These are phyloP conservation scores for Fusarium anguioides DNA, from an alignment of 2,329 filamentous ascomycete species.

Conservation along the genomic window DNA sequence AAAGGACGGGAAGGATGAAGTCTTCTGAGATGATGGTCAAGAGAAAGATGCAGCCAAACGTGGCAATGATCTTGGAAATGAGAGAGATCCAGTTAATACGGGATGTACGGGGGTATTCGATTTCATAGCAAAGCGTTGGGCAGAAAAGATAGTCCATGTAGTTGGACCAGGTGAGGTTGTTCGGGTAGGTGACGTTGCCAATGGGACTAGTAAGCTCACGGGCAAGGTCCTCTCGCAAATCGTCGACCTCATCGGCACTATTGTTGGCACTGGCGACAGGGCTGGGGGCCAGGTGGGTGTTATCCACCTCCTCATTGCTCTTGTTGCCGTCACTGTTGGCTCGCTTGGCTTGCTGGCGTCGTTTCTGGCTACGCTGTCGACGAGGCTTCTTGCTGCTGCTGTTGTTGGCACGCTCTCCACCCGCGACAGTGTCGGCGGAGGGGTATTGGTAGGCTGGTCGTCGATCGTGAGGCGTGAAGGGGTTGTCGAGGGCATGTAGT, in stretches of 20 bases:
- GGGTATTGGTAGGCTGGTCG: conserved; percentile 82
- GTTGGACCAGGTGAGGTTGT: conserved; percentile 85
- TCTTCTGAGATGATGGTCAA: conserved; percentile 92
- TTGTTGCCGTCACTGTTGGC: conserved; percentile 36
- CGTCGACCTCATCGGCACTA: conserved; percentile 65
- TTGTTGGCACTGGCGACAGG: conserved; percentile 36
- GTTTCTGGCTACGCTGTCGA: conserved; percentile 33
- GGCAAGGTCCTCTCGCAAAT: conserved; percentile 86
- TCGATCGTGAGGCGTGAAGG: conserved; percentile 69
- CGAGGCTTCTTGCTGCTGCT: conserved; percentile 43
- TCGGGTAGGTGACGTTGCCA: conserved; percentile 88
- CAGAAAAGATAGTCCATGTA: conserved; percentile 90
- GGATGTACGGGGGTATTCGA: conserved; percentile 88
- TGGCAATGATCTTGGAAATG: conserved; percentile 84
- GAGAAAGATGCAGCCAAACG: conserved; percentile 96
- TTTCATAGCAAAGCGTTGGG: conserved; percentile 96
- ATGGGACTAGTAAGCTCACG: conserved; percentile 91
- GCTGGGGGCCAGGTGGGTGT: conserved; percentile 4
- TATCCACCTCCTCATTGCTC: conserved; percentile 46
- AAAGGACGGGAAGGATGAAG: conserved; percentile 91
- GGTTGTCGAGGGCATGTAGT: conserved; percentile 81
- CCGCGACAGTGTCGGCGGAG: conserved; percentile 62
- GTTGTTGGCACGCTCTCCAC: conserved; percentile 23
- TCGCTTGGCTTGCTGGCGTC: conserved; percentile 26
- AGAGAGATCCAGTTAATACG: conserved; percentile 83